Conservation (phyloP, 2,329 filamentous ascomycete genomes). For the Aspergillus terreus region DNA sequence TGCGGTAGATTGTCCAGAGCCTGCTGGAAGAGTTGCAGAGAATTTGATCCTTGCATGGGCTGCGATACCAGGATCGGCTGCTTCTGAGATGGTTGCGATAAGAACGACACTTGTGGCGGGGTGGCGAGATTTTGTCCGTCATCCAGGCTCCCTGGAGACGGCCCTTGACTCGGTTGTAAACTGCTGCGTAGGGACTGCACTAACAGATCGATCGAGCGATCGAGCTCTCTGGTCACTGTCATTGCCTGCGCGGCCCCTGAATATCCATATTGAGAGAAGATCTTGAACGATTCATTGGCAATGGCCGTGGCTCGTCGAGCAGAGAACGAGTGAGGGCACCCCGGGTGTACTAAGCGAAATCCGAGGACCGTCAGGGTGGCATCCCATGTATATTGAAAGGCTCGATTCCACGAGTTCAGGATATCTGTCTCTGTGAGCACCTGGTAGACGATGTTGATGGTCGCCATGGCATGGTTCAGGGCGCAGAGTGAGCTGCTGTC, state of each 20-base stretch:
- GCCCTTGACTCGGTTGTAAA: not conserved
- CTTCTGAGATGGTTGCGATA: not conserved
- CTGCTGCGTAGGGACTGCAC: not conserved
- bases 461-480: not conserved
- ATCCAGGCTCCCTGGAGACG: not conserved
- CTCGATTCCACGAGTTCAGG: slow-evolving; percentile 1
- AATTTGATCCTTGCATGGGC: not conserved
- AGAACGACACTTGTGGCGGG: not conserved
- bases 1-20: not conserved
- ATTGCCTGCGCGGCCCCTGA: not conserved
- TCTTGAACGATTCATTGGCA: not conserved
- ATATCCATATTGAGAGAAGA: not conserved
- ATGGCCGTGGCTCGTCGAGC: not conserved
- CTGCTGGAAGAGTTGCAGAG: not conserved
- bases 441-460: not conserved
- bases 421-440: not conserved
- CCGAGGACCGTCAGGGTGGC: slow-evolving; percentile 1
- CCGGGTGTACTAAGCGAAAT: not conserved
- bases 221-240: not conserved
- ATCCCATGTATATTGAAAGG: slow-evolving; percentile 3
- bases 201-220: not conserved
- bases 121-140: not conserved
- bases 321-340: not conserved
- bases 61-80: not conserved
- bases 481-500: not conserved